A percentile compares a stretch with the other conserved stretches of the same genome.
Conservation (phyloP, 2,329 filamentous ascomycete species). For the Alternaria gaisen region DNA sequence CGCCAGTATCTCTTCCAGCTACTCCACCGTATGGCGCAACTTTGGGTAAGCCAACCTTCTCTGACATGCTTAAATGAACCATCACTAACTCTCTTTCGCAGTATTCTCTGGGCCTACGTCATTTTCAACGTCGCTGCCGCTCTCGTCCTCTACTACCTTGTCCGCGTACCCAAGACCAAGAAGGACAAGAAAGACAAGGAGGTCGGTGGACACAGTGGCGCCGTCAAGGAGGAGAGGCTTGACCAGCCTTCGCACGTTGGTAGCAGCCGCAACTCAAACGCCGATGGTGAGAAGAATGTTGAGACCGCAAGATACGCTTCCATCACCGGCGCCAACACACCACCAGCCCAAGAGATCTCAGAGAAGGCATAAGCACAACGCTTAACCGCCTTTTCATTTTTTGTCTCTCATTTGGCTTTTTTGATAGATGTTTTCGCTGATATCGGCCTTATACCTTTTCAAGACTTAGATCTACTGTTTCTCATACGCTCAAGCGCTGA, state of each 20-base stretch:
- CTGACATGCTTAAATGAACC: not conserved
- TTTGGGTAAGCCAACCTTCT: slow-evolving; percentile 52
- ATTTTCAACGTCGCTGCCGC: slow-evolving; percentile 62
- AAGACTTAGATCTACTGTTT: slow-evolving; percentile 11
- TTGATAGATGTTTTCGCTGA: not conserved
- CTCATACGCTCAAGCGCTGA: slow-evolving; percentile 14
- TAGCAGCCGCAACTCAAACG: slow-evolving; percentile 16
- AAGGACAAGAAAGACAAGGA: slow-evolving; percentile 43
- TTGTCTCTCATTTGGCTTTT: not conserved
- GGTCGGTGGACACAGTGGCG: slow-evolving; percentile 9
- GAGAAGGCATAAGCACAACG: slow-evolving; percentile 23
- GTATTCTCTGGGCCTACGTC: slow-evolving; percentile 61
- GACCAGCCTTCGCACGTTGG: slow-evolving; percentile 18
- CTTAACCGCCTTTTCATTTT: not conserved
- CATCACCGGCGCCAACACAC: slow-evolving; percentile 22
- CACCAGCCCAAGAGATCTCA: slow-evolving; percentile 12
- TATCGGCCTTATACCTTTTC: not conserved
- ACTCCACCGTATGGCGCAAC: slow-evolving; percentile 61
- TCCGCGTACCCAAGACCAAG: slow-evolving; percentile 62
- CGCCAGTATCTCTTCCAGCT: slow-evolving; percentile 52
- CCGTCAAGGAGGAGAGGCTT: slow-evolving; percentile 12
- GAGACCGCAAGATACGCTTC: slow-evolving; percentile 19
- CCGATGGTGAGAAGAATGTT: slow-evolving; percentile 17
- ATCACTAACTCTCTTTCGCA: slow-evolving; percentile 1
- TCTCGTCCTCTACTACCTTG: slow-evolving; percentile 62